Evolutionary conservation across 768 basidiomycete species (phyloP).

Genomic region (Austroboletus eburneus): DNA sequence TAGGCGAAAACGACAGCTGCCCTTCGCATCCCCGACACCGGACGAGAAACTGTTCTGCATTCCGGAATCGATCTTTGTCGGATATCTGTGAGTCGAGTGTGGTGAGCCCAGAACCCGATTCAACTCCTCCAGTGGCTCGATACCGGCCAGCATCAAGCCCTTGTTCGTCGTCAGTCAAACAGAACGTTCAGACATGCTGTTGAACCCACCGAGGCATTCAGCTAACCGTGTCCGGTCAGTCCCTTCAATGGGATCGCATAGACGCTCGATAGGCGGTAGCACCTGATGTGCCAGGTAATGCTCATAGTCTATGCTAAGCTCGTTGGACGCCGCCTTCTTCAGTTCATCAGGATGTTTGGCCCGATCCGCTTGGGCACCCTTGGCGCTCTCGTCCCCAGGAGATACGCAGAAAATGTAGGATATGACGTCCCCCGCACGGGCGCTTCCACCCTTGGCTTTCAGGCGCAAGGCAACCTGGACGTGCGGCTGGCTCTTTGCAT

Average conservation of each 20-base stretch:
- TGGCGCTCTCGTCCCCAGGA: conserved; percentile 67
- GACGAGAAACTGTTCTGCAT: conserved; percentile 66
- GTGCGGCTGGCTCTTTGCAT: conserved; percentile 92
- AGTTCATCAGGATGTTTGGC: conserved; percentile 95
- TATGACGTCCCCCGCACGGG: conserved; percentile 88
- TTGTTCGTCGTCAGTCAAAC: conserved; percentile 19
- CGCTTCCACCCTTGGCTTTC: conserved; percentile 78
- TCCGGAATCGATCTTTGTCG: conserved; percentile 82
- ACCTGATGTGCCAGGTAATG: conserved; percentile 90
- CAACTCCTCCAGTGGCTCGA: conserved; percentile 38
- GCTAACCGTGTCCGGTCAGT: conserved; percentile 90
- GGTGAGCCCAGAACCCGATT: conserved; percentile 61
- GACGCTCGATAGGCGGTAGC: conserved; percentile 88
- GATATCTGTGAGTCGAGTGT: conserved; percentile 87
- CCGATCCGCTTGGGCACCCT: conserved; percentile 78
- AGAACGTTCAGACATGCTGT: neutral
- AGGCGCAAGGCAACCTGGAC: conserved; percentile 92
- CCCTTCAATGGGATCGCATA: conserved; percentile 96
- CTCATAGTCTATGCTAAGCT: conserved; percentile 82
- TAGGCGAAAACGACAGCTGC: conserved; percentile 51
- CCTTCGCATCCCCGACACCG: conserved; percentile 74
- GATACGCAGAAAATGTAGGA: conserved; percentile 90
- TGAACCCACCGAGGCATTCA: conserved; percentile 80
- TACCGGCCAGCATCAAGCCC: conserved; percentile 63
- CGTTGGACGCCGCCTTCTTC: conserved; percentile 53